Evolutionary conservation across 495 filamentous ascomycete species (phyloP).

Genomic region (Penicillium odoratum): DNA sequence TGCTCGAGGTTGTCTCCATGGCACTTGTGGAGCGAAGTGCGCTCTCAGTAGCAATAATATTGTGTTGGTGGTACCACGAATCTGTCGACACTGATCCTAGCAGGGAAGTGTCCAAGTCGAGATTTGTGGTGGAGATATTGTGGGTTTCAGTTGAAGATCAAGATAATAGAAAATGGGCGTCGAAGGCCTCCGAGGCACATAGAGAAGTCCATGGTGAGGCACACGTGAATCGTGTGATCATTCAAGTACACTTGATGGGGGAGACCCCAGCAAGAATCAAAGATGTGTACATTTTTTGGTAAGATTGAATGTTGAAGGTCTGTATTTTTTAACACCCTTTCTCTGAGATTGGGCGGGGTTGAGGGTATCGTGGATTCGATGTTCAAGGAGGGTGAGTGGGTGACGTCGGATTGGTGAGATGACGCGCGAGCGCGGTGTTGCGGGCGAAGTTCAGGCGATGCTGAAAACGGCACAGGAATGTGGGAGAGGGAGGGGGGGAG

Average conservation of each 20-base stretch:
- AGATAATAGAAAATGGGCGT: conserved; percentile 23
- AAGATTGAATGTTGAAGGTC: conserved; percentile 3
- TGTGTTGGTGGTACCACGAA: conserved; percentile 7
- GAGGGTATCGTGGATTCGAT: neutral
- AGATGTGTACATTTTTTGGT: conserved; percentile 30
- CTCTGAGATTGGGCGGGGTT: conserved; percentile 7
- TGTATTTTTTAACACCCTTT: neutral
- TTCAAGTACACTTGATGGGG: conserved; percentile 33
- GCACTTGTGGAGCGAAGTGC: neutral
- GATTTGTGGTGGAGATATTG: conserved; percentile 7
- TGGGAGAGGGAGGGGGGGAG: neutral
- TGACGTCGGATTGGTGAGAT: conserved; percentile 5
- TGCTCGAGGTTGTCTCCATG: conserved; percentile 15
- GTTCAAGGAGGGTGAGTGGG: neutral
- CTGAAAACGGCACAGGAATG: conserved; percentile 28
- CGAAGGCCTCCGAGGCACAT: conserved; percentile 36
- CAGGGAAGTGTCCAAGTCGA: neutral
- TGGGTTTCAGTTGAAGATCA: conserved; percentile 14
- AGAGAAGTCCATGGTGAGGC: conserved; percentile 37
- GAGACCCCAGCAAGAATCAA: conserved; percentile 22
- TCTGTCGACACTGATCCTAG: neutral
- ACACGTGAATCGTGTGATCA: conserved; percentile 28
- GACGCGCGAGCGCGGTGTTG: neutral
- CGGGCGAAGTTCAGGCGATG: conserved; percentile 6
- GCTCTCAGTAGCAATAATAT: neutral